Base-by-base conservation (phyloP, 768 basidiomycete species). In the Mycena haematopus region DNA sequence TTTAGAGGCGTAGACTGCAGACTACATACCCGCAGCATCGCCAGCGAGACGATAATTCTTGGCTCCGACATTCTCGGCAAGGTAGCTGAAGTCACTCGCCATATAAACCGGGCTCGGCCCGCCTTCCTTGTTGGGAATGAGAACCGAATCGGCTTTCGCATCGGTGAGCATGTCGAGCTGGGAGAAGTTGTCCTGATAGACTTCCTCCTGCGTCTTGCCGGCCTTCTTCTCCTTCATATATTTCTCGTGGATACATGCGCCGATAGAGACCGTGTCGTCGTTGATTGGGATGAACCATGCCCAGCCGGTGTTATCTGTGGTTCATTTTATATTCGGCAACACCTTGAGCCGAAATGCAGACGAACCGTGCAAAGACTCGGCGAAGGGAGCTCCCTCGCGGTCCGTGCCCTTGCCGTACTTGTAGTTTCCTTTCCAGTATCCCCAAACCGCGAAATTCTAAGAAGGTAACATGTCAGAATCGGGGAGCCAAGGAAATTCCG, bases 361-460 rank as follows among this genome's bases (percentile, higher is more conserved):
- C 54, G 15, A 31, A 55, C 54, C 54, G 42, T 55, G 54, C 21
- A 55, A 40, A n/a, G 25, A 14, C 56, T 84, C 83, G 56, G 76
- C 73, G 70, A 74, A 76, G 14, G 76, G 77, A 1, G 77, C 74
- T 6, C 76, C 74, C 56, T 78, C 71, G 2, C 77, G 72, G 19
- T 55, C 36, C 2, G 76, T 77, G 24, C 74, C 70, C 40, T 36
- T 21, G 13, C 73, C 75, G 60, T 78, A 85, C 71, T 72, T 11
- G 70, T 73, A 5, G 74, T 6, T 75, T 74, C 27, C 69, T 72
- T n/a, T 72, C 74, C 76, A 73, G 8, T 76, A 77, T 19, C 68
- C 71, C 82, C 82, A 85, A 62, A 40, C 82, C 82, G 63, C 54
- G 27, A 31, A 11, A 21, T 55, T 55, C 54, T 55, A 55, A 19